phyloP scores from a whole-genome alignment of 2,329 filamentous ascomycete genomes.

The Paraphaeosphaeria sporulosa region DNA sequence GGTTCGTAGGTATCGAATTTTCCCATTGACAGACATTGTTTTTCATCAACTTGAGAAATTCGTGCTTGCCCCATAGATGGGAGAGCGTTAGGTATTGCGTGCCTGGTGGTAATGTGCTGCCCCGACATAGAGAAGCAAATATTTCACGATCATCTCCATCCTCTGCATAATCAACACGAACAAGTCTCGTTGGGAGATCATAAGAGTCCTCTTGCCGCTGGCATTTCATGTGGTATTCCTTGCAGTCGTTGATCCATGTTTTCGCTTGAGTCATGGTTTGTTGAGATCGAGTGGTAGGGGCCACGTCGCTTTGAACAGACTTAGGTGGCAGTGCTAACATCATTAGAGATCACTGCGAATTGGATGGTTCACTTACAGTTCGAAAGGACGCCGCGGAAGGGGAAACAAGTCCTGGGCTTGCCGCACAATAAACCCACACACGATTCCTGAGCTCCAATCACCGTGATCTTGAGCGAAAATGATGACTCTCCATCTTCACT shows the following conservation, averaged over 20 bases:
- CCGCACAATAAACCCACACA: neutral
- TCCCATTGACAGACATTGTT: neutral
- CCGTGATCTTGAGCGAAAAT: neutral
- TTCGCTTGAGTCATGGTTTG: neutral
- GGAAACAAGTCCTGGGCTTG: neutral
- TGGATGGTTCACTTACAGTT: neutral
- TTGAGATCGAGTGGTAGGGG: neutral
- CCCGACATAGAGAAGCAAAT: neutral
- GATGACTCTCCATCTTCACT: neutral
- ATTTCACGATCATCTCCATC: neutral
- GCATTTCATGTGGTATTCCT: neutral
- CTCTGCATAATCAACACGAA: neutral
- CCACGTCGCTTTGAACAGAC: neutral
- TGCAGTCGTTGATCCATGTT: neutral
- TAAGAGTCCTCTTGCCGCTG: neutral
- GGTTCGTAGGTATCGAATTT: neutral
- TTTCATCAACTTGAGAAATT: neutral
- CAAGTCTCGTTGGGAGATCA: neutral
- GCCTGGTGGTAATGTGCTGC: neutral
- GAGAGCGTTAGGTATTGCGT: constrained; percentile 5
- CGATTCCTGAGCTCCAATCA: constrained; percentile 1
- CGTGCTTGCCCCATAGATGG: neutral
- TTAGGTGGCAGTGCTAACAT: neutral
- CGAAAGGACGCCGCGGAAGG: neutral
- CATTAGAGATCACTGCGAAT: neutral